Evolutionary conservation across 257 asterid genomes (phyloP), one percentile per base, ranked within the genome.

Genomic region (Prunella vulgaris): DNA sequence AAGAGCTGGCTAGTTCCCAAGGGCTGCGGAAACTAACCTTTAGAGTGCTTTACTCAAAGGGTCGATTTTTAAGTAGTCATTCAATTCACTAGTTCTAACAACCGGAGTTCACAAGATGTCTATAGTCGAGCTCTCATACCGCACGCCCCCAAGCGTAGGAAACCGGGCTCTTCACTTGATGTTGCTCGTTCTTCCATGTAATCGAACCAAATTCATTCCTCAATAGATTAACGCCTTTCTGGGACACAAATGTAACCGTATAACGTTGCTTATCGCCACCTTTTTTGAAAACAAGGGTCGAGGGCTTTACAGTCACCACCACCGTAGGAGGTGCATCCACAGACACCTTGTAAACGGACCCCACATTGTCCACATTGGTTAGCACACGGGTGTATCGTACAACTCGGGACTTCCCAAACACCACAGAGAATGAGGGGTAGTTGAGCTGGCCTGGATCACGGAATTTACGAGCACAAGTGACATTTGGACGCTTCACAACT

Each of bases 341-440:
- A 0, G 70, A 35, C 1, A 83, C 88, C 14, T 69, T 63, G 62
- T 91, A 91, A 33, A 53, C 60, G 0, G 95, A 76, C 12, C 86
- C 87, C 0, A 77, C 79, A 40, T 73, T 79, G n/a, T 92, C 97
- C n/a, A 91, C 97, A 22, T 91, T 91, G 10, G 91, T 87, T 76
- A 91, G 72, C 44, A 22, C 73, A 0, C 95, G 83, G 27, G 90
- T 81, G 86, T 88, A 91, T 27, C 90, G 62, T 2, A 83, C 93
- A 21, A 83, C 92, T 69, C 92, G 80, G 0, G 96, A 83, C 68
- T 77, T 82, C 76, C 84, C 84, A 0, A 91, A 91, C 66, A 87
- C 35, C 27, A 86, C 85, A 0, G 97, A 87, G 83, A 91, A 91
- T 0, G 95, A 91, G 0, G 97, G 97, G 54, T 91, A 91, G 81